Evolutionary conservation across 2,329 filamentous ascomycete genomes (phyloP), one percentile per base, ranked within the genome.

Genomic region (Exophiala lecanii-corni): DNA sequence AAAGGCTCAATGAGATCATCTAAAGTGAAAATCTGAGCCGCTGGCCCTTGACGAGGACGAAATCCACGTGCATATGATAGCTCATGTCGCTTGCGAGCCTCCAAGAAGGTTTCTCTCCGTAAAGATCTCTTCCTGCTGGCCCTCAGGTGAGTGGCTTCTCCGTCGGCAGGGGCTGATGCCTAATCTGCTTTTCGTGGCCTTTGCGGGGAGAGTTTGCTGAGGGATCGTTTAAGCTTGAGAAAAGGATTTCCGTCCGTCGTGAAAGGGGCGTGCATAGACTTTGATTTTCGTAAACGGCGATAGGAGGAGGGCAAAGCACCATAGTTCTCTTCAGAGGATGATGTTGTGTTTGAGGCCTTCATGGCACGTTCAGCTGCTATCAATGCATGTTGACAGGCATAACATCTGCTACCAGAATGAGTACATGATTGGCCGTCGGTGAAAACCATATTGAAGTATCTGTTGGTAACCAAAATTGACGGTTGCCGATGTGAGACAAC

Each of bases 261-360:
- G 10, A 62, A 58, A 2, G 68, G 63, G 5, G 62, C 62, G 41
- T 71, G 69, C 67, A 72, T 68, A n/a, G 70, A 73, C 45, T 64
- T 68, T 5, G 70, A 61, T 49, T 68, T 72, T 21, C 67, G 66
- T 20, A 73, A 59, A 38, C 62, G 66, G 17, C 68, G 63, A 47
- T 70, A 72, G 2, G 70, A 72, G 3, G 70, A 73, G 18, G 69
- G 69, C 33, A 62, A 49, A 13, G 66, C 66, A 21, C 63, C 57
- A 33, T 65, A 59, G 37, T 50, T 52, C 44, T 54, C 49, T 4
- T 13, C 21, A 10, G 39, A 35, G 16, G 33, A 35, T 7, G 30
- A 33, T 9, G 33, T 7, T 4, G 33, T 35, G 13, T 35, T 35
- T 18, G 18, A 17, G 33, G 33, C 33, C 23, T 57, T 58, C 67